phyloP scores from a whole-genome alignment of 1,139 yeast species.

The Suhomyces kunorum region DNA sequence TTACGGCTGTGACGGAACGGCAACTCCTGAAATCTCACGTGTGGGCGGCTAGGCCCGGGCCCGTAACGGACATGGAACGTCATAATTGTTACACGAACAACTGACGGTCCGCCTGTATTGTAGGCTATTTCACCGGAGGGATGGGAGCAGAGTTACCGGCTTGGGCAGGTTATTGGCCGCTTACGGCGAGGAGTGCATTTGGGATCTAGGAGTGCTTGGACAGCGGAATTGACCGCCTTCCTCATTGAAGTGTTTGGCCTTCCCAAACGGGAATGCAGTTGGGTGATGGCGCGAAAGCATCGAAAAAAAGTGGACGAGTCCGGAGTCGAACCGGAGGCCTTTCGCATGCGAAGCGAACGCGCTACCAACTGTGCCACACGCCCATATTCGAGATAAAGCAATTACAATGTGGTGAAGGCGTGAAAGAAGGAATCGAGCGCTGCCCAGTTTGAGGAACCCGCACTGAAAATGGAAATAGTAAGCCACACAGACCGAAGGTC shows the following conservation, averaged over 20 bases:
- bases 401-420: background rate
- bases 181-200: too few species aligned
- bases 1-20: slow-evolving; percentile 8
- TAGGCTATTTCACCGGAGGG: background rate
- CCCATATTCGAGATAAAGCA: slow-evolving; percentile 37
- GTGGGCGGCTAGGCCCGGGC: slow-evolving; percentile 1
- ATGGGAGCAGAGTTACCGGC: too few species aligned
- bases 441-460: too few species aligned
- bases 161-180: too few species aligned
- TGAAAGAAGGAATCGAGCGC: background rate
- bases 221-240: background rate
- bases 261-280: background rate
- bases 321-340: slow-evolving; percentile 89
- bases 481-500: too few species aligned
- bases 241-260: background rate
- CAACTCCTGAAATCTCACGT: slow-evolving; percentile 7
- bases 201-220: too few species aligned
- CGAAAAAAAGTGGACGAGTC: slow-evolving; percentile 61
- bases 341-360: slow-evolving; percentile 75
- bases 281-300: background rate
- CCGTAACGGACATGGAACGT: slow-evolving; percentile 3
- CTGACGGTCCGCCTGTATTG: background rate
- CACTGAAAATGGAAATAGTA: too few species aligned
- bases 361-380: slow-evolving; percentile 94
- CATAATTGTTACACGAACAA: background rate